Conservation (phyloP, 192 early-diverging fungal genomes). For the Umbelopsis isabellina region DNA sequence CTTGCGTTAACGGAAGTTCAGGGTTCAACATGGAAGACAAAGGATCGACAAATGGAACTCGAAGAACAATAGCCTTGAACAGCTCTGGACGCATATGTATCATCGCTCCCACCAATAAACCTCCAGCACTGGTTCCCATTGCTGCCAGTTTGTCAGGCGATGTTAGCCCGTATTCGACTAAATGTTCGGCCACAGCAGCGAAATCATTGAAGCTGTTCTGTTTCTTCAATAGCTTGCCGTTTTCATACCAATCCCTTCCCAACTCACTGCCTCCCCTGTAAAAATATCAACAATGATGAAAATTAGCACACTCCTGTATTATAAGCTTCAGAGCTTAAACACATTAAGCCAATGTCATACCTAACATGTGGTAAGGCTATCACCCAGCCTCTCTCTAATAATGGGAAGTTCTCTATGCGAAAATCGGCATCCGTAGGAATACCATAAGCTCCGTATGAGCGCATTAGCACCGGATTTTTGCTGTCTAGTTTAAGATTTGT, state of each 20-base stretch:
- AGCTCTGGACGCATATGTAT: constrained; percentile 58
- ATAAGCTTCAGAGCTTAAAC: neutral
- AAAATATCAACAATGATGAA: neutral
- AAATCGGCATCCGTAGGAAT: constrained; percentile 77
- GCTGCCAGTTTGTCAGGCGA: constrained; percentile 59
- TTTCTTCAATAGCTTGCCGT: constrained; percentile 73
- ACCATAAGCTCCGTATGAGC: constrained; percentile 85
- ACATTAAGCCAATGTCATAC: constrained; percentile 16
- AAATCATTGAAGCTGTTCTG: constrained; percentile 75
- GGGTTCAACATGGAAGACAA: constrained; percentile 84
- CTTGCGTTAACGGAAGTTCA: constrained; percentile 67
- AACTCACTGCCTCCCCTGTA: constrained; percentile 77
- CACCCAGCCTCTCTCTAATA: constrained; percentile 80
- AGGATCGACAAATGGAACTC: constrained; percentile 87
- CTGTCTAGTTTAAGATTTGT: constrained; percentile 49
- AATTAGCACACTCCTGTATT: neutral
- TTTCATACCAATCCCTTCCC: constrained; percentile 77
- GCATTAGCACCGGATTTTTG: constrained; percentile 64
- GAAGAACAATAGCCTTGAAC: constrained; percentile 73
- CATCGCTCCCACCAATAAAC: constrained; percentile 71
- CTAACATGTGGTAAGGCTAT: constrained; percentile 82
- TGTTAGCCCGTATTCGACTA: constrained; percentile 64
- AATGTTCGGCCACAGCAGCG: constrained; percentile 63
- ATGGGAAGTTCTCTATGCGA: constrained; percentile 71
- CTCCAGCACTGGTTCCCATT: constrained; percentile 79